Percentiles rank a stretch among this genome's conserved stretches.
phyloP scores from a whole-genome alignment of 139 green algal genomes.

The Coelastrella sp. region DNA sequence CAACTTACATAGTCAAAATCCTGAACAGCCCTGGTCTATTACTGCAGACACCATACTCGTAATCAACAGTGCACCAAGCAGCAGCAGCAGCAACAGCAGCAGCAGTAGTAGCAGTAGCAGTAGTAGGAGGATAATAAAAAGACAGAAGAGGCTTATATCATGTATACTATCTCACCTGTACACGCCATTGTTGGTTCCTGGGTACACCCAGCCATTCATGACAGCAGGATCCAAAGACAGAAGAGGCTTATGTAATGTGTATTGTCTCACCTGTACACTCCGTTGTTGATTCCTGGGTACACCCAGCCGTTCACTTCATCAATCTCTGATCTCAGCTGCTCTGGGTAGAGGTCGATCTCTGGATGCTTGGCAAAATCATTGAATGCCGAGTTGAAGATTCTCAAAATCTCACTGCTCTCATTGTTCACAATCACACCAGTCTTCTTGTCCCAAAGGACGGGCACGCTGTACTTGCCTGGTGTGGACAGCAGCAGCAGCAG shows the following conservation, averaged over 20 bases:
- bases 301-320: conserved; percentile 89
- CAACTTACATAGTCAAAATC: too few relatives aligned
- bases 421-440: conserved; percentile 96
- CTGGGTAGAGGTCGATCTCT: conserved; percentile 86
- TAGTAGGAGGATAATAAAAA: too few relatives aligned
- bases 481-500: neutral
- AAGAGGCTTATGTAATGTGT: too few relatives aligned
- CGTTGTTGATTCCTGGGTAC: conserved; percentile 96
- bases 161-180: conserved; percentile 82
- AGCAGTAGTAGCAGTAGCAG: too few relatives aligned
- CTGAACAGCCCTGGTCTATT: too few relatives aligned
- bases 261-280: conserved; percentile 89
- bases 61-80: too few relatives aligned
- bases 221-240: too few relatives aligned
- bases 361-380: conserved; percentile 82
- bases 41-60: too few relatives aligned
- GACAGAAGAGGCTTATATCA: too few relatives aligned
- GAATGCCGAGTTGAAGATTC: conserved; percentile 93
- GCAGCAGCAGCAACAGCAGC: too few relatives aligned
- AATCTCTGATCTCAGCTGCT: conserved; percentile 75
- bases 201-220: conserved; percentile 85
- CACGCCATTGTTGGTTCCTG: conserved; percentile 96
- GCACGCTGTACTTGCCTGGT: conserved; percentile 91
- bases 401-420: conserved; percentile 92
- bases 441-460: conserved; percentile 96